These are phyloP conservation scores for Chenopodium quinoa DNA, from an alignment of 148 eudicot genomes.

Conservation along the genomic window DNA sequence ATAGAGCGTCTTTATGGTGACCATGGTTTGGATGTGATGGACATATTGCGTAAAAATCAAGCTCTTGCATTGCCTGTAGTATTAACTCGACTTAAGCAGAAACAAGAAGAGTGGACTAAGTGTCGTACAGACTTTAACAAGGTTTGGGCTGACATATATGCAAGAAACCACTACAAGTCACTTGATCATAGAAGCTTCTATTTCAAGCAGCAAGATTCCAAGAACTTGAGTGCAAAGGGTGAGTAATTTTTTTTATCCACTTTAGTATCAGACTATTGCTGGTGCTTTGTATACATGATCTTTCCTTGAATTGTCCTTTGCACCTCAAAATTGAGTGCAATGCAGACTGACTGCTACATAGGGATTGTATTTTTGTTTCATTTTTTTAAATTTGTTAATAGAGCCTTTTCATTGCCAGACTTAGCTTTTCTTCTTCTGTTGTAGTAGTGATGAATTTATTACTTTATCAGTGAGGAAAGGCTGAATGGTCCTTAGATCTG, in stretches of 20 bases:
- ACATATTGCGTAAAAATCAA: slow-evolving; percentile 72
- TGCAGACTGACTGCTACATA: not conserved
- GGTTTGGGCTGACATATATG: slow-evolving; percentile 92
- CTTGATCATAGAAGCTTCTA: slow-evolving; percentile 99
- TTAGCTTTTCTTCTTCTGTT: not conserved
- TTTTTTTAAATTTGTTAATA: no score
- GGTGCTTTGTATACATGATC: slow-evolving; percentile 2
- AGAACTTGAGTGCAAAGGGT: slow-evolving; percentile 90
- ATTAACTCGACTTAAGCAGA: slow-evolving; percentile 85
- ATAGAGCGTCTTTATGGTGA: slow-evolving; percentile 93
- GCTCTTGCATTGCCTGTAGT: slow-evolving; percentile 71
- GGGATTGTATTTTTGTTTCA: not conserved
- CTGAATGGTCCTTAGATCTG: not conserved
- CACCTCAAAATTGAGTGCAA: not conserved
- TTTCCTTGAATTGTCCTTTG: not conserved
- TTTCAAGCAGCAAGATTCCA: slow-evolving; percentile 98
- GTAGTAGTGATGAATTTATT: not conserved
- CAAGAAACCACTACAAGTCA: slow-evolving; percentile 91
- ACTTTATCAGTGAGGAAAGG: not conserved
- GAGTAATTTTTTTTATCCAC: slow-evolving; percentile 26
- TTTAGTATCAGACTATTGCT: not conserved
- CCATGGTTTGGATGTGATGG: slow-evolving; percentile 92
- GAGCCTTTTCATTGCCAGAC: not conserved
- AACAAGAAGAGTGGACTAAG: slow-evolving; percentile 93
- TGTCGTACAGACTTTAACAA: slow-evolving; percentile 87